These are phyloP conservation scores for Serpula lacrymans DNA, from an alignment of 768 basidiomycete species.

Conservation along the genomic window DNA sequence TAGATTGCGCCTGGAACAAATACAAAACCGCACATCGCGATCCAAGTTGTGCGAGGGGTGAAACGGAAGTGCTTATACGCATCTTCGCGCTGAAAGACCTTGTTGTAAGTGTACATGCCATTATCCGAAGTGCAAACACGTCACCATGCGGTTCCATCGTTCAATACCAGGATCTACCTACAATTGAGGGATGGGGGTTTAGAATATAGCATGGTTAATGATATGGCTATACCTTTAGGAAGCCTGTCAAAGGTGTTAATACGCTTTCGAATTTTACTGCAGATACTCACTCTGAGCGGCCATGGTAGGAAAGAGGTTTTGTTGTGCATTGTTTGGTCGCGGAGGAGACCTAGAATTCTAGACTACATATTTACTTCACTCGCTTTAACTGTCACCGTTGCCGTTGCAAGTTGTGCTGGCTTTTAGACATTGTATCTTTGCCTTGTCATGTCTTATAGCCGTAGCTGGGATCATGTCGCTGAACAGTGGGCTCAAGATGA, in stretches of 20 bases:
- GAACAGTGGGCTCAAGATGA: conserved; percentile 48
- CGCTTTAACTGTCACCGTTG: no score
- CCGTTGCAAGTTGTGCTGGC: no score
- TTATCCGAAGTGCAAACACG: conserved; percentile 9
- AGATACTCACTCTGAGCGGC: conserved; percentile 58
- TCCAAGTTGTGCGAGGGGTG: conserved; percentile 64
- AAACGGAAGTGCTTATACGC: conserved; percentile 83
- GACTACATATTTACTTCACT: no score
- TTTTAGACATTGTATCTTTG: conserved; percentile 1
- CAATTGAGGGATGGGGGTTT: conserved; percentile 3
- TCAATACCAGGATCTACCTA: conserved; percentile 56
- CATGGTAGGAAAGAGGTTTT: conserved; percentile 39
- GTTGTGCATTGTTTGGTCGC: conserved; percentile 30
- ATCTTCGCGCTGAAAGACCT: conserved; percentile 63
- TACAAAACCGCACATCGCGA: conserved; percentile 58
- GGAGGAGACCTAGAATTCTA: no score
- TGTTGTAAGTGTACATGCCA: no score
- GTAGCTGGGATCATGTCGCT: conserved; percentile 87
- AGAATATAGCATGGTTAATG: conserved; percentile 2
- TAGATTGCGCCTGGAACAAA: conserved; percentile 58
- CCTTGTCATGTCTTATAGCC: conserved; percentile 62
- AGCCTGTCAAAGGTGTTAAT: conserved; percentile 37
- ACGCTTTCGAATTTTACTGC: not conserved
- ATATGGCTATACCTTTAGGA: conserved; percentile 46
- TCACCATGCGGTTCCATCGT: conserved; percentile 60